Conservation (phyloP, 1,139 yeast species). For the Candida frijolesensis region DNA sequence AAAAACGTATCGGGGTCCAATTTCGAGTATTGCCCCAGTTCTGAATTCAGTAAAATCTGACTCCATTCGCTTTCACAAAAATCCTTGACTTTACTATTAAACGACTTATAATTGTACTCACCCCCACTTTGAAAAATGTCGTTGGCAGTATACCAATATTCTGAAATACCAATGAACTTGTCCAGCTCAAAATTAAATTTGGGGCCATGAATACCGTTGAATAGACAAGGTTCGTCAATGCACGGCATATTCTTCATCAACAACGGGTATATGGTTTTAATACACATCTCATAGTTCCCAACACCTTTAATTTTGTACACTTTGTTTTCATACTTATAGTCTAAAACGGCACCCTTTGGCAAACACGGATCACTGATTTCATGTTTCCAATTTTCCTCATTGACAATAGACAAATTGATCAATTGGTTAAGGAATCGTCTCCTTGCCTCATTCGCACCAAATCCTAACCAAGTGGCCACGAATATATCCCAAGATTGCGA, state of each 20-base stretch:
- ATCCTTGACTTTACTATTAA: slow-evolving; percentile 59
- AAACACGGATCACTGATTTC: slow-evolving; percentile 67
- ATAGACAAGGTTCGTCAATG: slow-evolving; percentile 70
- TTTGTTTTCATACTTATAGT: slow-evolving; percentile 43
- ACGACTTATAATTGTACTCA: slow-evolving; percentile 63
- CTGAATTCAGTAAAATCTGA: slow-evolving; percentile 47
- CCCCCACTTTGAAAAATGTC: slow-evolving; percentile 81
- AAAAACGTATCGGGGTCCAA: slow-evolving; percentile 50
- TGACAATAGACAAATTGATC: slow-evolving; percentile 29
- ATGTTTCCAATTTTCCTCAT: slow-evolving; percentile 21
- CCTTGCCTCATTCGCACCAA: slow-evolving; percentile 82
- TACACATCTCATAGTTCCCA: slow-evolving; percentile 70
- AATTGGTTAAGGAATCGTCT: slow-evolving; percentile 61
- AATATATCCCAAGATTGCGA: slow-evolving; percentile 70
- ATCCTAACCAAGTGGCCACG: slow-evolving; percentile 83
- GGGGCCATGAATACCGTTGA: slow-evolving; percentile 83
- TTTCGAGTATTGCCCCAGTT: slow-evolving; percentile 53
- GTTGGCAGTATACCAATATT: slow-evolving; percentile 85
- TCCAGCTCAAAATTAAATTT: slow-evolving; percentile 67
- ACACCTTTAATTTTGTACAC: slow-evolving; percentile 57
- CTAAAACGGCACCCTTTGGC: slow-evolving; percentile 57
- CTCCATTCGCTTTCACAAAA: slow-evolving; percentile 73
- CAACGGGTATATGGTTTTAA: slow-evolving; percentile 68
- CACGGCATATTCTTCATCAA: slow-evolving; percentile 74
- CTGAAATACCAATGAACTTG: slow-evolving; percentile 77